Percentiles rank a stretch among this genome's conserved stretches.
Evolutionary conservation across 2,329 filamentous ascomycete species (phyloP).

Genomic region (Sclerotinia spermophila): DNA sequence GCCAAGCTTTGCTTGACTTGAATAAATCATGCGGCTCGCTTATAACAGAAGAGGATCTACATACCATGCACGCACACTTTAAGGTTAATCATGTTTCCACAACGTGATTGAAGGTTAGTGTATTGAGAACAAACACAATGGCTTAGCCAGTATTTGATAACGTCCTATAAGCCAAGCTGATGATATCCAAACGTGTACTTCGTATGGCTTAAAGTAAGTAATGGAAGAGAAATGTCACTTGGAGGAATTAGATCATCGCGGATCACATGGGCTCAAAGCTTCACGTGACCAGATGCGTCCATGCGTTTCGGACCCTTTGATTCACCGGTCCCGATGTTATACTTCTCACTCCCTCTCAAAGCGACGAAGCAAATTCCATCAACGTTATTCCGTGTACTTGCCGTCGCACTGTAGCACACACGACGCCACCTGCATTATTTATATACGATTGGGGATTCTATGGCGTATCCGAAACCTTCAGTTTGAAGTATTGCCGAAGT

Average conservation of each 20-base stretch:
- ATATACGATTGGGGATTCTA: background rate
- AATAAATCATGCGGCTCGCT: background rate
- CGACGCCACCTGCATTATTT: background rate
- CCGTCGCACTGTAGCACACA: background rate
- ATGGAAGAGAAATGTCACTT: background rate
- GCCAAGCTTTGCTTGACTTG: background rate
- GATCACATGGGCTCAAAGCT: background rate
- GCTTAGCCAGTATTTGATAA: background rate
- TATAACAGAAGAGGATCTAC: background rate
- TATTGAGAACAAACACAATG: background rate
- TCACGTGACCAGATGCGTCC: background rate
- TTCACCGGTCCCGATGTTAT: background rate
- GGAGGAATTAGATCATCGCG: background rate
- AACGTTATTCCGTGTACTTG: background rate
- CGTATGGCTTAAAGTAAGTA: too few species aligned
- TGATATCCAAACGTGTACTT: too few species aligned
- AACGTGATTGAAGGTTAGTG: background rate
- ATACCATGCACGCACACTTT: background rate
- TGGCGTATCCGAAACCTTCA: background rate
- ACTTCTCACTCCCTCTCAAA: background rate
- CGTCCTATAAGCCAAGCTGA: background rate
- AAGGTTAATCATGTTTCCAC: background rate
- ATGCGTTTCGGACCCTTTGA: background rate
- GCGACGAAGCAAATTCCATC: background rate
- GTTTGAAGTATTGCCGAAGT: background rate